A percentile compares a stretch with the other conserved stretches of the same genome.
Conservation (phyloP, 2,329 filamentous ascomycete genomes). For the Dactylellina parvicollis region DNA sequence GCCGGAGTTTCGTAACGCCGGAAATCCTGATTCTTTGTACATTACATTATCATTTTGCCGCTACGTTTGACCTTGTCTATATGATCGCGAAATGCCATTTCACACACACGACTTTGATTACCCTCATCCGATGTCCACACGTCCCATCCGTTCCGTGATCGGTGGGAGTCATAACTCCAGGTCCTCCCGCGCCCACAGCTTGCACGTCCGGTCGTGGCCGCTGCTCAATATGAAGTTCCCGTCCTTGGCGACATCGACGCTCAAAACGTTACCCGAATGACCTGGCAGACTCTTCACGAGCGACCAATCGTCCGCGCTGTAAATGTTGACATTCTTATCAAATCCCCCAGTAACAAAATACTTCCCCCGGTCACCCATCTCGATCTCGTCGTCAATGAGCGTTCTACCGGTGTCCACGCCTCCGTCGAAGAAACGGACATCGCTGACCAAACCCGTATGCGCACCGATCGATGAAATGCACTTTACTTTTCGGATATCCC, state of each 20-base stretch:
- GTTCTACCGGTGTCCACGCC: slow-evolving; percentile 41
- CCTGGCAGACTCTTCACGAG: slow-evolving; percentile 86
- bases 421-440: slow-evolving; percentile 93
- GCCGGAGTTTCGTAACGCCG: not conserved
- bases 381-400: slow-evolving; percentile 74
- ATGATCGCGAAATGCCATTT: slow-evolving; percentile 49
- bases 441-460: slow-evolving; percentile 89
- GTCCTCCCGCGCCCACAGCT: slow-evolving; percentile 92
- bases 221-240: slow-evolving; percentile 93
- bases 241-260: slow-evolving; percentile 85
- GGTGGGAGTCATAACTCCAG: slow-evolving; percentile 62
- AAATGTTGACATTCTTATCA: slow-evolving; percentile 93
- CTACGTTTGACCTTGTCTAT: slow-evolving; percentile 41
- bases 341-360: slow-evolving; percentile 93
- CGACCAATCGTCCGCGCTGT: slow-evolving; percentile 95
- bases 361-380: slow-evolving; percentile 77
- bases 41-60: slow-evolving; percentile 51
- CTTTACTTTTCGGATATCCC: slow-evolving; percentile 91
- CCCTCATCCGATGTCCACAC: not conserved
- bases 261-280: slow-evolving; percentile 90
- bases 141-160: not conserved
- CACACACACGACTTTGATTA: slow-evolving; percentile 20
- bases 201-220: slow-evolving; percentile 92
- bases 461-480: slow-evolving; percentile 86
- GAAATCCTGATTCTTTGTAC: slow-evolving; percentile 47